These are phyloP conservation scores for Sclerotinia borealis DNA, from an alignment of 2,329 filamentous ascomycete species.

Conservation along the genomic window DNA sequence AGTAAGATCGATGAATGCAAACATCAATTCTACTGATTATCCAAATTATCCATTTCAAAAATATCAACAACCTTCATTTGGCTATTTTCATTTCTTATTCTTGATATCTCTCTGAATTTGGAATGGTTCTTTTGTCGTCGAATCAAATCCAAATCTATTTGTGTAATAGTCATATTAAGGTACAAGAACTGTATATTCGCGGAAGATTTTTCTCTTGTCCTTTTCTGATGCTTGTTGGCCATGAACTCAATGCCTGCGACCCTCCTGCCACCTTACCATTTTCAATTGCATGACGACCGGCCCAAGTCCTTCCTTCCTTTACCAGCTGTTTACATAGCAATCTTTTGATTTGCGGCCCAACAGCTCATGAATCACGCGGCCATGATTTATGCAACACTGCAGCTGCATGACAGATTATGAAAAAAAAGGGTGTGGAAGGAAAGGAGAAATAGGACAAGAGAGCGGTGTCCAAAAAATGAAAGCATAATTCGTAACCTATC, in stretches of 20 bases:
- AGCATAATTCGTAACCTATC: slow-evolving; percentile 1
- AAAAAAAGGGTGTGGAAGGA: slow-evolving; percentile 2
- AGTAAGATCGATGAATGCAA: no score
- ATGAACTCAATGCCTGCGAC: neutral
- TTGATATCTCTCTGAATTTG: neutral
- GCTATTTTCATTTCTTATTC: neutral
- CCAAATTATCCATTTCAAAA: neutral
- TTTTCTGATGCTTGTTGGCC: slow-evolving; percentile 1
- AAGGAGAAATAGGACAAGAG: slow-evolving; percentile 2
- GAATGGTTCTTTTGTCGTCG: neutral
- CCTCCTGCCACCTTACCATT: neutral
- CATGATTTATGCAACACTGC: slow-evolving; percentile 9
- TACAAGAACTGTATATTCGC: slow-evolving; percentile 1
- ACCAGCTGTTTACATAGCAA: slow-evolving; percentile 8
- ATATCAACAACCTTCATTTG: neutral
- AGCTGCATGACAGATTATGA: slow-evolving; percentile 11
- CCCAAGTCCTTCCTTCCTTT: slow-evolving; percentile 13
- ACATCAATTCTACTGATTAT: neutral
- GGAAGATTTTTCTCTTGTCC: neutral
- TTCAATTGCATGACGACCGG: neutral
- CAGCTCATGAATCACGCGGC: slow-evolving; percentile 12
- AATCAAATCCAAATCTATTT: neutral
- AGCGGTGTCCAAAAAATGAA: slow-evolving; percentile 2
- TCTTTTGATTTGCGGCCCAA: slow-evolving; percentile 13
- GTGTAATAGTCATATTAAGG: neutral